phyloP scores from a whole-genome alignment of 2,329 filamentous ascomycete genomes.

The Karstenula rhodostoma region DNA sequence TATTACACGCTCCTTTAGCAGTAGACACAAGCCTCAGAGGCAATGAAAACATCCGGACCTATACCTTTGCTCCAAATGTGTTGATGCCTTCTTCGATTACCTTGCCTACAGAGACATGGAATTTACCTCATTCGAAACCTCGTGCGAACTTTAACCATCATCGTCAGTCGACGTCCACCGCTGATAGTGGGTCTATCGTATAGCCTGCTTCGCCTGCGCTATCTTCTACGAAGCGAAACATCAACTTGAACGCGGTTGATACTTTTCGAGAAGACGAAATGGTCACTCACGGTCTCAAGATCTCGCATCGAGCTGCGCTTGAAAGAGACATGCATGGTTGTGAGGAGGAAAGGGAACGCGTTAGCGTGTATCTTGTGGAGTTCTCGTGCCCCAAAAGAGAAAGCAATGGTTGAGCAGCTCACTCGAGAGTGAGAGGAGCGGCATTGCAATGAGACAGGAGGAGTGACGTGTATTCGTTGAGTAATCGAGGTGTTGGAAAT shows the following conservation, averaged over 20 bases:
- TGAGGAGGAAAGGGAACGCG: not conserved
- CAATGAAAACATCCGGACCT: not conserved
- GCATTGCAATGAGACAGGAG: not conserved
- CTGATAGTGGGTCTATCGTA: not conserved
- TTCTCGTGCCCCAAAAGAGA: not conserved
- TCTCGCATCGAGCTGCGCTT: not conserved
- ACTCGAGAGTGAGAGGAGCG: not conserved
- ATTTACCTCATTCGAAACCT: not conserved
- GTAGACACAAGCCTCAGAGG: not conserved
- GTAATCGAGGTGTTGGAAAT: not conserved
- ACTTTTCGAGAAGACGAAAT: not conserved
- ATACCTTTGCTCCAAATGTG: not conserved
- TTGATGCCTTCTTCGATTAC: not conserved
- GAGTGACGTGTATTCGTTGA: not conserved
- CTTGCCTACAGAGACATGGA: not conserved
- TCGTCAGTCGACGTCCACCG: not conserved
- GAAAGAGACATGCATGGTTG: not conserved
- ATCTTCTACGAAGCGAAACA: not conserved
- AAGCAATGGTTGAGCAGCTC: not conserved
- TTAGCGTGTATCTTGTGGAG: not conserved
- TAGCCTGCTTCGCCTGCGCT: not conserved
- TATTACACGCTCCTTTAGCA: slow-evolving; percentile 5
- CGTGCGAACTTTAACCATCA: no score
- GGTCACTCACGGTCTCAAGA: not conserved
- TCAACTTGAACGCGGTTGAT: not conserved